These are phyloP conservation scores for Phytophthora quininea DNA, from an alignment of 352 stramenopile genomes.

Conservation along the genomic window DNA sequence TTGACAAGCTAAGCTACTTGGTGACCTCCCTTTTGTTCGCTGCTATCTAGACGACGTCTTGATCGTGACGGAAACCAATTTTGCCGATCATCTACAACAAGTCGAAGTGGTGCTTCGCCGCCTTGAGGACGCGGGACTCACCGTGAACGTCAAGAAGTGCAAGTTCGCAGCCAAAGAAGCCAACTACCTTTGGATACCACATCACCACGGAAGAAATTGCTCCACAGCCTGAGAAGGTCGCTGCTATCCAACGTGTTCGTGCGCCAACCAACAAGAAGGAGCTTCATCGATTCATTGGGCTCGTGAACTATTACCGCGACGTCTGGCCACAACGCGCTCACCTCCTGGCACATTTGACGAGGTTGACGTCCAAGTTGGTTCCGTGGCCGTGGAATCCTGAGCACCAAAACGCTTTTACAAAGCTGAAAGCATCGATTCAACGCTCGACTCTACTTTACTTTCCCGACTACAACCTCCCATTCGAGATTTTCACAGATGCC, in stretches of 20 bases:
- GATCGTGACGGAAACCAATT: not conserved
- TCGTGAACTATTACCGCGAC: slow-evolving; percentile 15
- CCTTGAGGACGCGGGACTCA: slow-evolving; percentile 1
- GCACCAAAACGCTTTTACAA: not conserved
- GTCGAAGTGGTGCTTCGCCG: slow-evolving; percentile 1
- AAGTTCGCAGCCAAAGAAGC: slow-evolving; percentile 8
- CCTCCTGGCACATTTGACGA: not conserved
- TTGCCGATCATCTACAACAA: slow-evolving; percentile 7
- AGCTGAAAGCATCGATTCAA: not conserved
- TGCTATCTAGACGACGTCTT: slow-evolving; percentile 5
- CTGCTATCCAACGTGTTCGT: not conserved
- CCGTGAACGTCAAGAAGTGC: slow-evolving; percentile 7
- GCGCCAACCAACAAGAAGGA: slow-evolving; percentile 7
- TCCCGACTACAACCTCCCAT: slow-evolving; percentile 1
- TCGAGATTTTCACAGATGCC: slow-evolving; percentile 9
- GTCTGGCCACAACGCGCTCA: slow-evolving; percentile 6
- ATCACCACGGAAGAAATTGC: not conserved
- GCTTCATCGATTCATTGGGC: slow-evolving; percentile 5
- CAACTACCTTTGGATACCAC: slow-evolving; percentile 6
- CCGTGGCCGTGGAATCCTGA: not conserved
- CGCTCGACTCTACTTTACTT: not conserved
- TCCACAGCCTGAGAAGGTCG: slow-evolving; percentile 3
- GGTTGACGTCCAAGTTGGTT: not conserved
- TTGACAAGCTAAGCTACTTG: slow-evolving; percentile 4
- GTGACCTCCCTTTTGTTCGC: slow-evolving; percentile 9